Base-by-base conservation (phyloP, 2,329 filamentous ascomycete species). In the Niveomyces coronatus region DNA sequence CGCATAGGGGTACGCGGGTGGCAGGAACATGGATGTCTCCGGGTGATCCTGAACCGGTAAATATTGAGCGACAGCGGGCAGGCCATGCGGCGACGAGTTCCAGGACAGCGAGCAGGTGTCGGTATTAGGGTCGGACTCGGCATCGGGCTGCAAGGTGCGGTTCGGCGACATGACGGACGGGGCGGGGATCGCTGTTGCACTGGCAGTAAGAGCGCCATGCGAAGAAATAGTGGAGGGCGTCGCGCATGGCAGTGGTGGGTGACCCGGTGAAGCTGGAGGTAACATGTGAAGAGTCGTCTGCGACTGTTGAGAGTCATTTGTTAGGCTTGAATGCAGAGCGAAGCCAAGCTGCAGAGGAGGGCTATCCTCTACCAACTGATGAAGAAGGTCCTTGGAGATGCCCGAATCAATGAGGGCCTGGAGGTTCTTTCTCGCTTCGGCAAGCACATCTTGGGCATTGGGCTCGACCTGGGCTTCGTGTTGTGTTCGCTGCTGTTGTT, bases 391-490 rank as follows among this genome's bases (percentile, higher is more conserved):
- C 47, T 59, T 62, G 36, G 63, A 65, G 9, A 67, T 48, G 31
- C 63, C 63, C 13, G 62, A 63, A 43, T 65, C 63, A 45, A 67
- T 67, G 45, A 67, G 50, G 31, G 59, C 59, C 52, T 67, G 62
- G 6, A 67, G 56, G 41, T 65, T 66, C 48, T 64, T 63, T 31
- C 63, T 54, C 31, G 63, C 63, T 50, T 67, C 63, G 15, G 57
- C 61, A 39, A 67, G 56, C 37, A 66, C 58, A 53, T 67, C 59
- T 44, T 64, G 61, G 13, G 63, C 55, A 16, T 57, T 60, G 28
- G 60, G 49, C 28, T 60, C 57, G 41, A 47, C 47, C 19, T 53
- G 49, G 44, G 48, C 42, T 46, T 49, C 37, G 31, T 48, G 50
- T 32, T 45, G 37, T 30, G 48, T 48, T 16, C 49, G 48, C 17